Evolutionary conservation across 2,329 filamentous ascomycete species (phyloP), one percentile per base, ranked within the genome.

Genomic region (Paraphaeosphaeria sporulosa): DNA sequence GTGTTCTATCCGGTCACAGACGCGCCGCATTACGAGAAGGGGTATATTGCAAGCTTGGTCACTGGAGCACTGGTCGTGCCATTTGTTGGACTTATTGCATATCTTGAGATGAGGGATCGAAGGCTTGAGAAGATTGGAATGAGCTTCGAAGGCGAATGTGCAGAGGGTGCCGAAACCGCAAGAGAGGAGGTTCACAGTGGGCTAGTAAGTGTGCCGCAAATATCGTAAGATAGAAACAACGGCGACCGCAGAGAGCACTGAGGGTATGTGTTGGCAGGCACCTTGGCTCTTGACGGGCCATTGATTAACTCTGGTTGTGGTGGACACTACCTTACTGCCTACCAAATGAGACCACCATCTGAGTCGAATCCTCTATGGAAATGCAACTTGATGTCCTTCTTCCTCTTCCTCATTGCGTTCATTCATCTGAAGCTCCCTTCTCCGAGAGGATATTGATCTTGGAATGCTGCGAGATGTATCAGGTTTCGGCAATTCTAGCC

Each of bases 21-120:
- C 15, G 48, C 48, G 12, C 48, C 48, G 32, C 48, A 51, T 25
- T 51, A 51, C 17, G 48, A 51, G 32, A 51, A 51, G 9, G 48
- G 48, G 4, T 51, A 51, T 38, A 7, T 40, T 13, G 48, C 48
- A 1, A 51, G 48, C 21, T 40, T 51, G 21, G 21, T 51, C 13
- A 51, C 48, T 6, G 48, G 48, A 32, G 48, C 48, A 7, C 19
- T 51, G 34, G 48, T 51, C 19, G 48, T 51, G 19, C 48, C 48
- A 15, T 51, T 51, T 38, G 32, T 51, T 1, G 48, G 48, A n/a
- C 19, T 51, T 4, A 51, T 51, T 25, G 48, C 32, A 4, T 51
- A 40, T 15, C 32, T 51, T 13, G 48, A 51, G 19, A 51, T 12
- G 4, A 51, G 32, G 34, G 48, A 51, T 38, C 32, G 48, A 17